These are phyloP conservation scores for Aspergillus sojae DNA, from an alignment of 2,329 filamentous ascomycete species.

Conservation along the genomic window DNA sequence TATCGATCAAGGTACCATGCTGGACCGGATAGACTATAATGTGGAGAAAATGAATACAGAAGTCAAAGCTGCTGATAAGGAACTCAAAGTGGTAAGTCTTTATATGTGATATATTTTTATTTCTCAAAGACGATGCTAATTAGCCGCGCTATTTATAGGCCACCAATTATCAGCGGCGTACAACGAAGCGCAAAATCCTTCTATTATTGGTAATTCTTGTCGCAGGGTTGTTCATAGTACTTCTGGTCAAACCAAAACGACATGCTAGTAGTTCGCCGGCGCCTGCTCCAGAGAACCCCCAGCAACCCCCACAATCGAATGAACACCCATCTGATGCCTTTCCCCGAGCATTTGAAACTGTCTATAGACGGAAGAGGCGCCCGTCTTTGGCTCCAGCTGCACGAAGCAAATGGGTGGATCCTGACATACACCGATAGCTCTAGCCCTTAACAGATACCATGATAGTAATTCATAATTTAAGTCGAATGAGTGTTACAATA, in stretches of 20 bases:
- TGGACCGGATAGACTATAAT: constrained; percentile 97
- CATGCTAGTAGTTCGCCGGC: constrained; percentile 19
- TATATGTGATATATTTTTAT: background rate
- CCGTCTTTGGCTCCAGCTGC: constrained; percentile 26
- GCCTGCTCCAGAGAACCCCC: constrained; percentile 6
- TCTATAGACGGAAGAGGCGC: constrained; percentile 27
- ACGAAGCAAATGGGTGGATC: constrained; percentile 37
- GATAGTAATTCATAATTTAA: constrained; percentile 20
- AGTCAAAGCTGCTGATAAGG: constrained; percentile 89
- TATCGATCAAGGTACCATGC: constrained; percentile 85
- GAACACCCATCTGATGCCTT: constrained; percentile 20
- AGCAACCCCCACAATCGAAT: constrained; percentile 27
- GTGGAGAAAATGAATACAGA: constrained; percentile 94
- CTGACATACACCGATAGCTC: constrained; percentile 38
- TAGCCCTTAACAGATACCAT: constrained; percentile 23
- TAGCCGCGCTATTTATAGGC: constrained; percentile 47
- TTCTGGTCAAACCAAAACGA: constrained; percentile 75
- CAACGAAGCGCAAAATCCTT: constrained; percentile 90
- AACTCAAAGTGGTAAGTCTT: constrained; percentile 70
- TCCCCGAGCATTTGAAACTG: constrained; percentile 24
- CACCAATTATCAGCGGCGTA: constrained; percentile 83
- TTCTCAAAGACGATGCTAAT: background rate
- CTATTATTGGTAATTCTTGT: constrained; percentile 84
- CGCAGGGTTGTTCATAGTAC: constrained; percentile 80
- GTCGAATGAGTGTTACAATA: background rate